Base-by-base conservation (phyloP, 306 rosid genomes). In the Inga oerstediana region DNA sequence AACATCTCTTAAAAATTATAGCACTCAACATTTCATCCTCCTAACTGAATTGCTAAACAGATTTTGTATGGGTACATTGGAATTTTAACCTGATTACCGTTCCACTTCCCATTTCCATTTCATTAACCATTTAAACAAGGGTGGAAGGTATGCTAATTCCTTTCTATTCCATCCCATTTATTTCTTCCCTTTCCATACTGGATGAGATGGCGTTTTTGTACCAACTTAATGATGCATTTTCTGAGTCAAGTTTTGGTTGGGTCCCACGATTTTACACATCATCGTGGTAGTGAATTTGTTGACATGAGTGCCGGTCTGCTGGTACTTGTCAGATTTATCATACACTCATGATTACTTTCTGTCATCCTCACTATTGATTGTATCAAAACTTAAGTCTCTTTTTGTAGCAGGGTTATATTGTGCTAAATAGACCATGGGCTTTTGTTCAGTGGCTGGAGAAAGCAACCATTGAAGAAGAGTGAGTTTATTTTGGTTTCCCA, bases 401-500 rank as follows among this genome's bases (percentile, higher is more conserved):
- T 77, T 66, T 75, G 73, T 59, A 52, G 74, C 89, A 95, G 98
- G 98, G 97, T 79, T 95, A 95, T 84, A 72, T 95, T 75, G 98
- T 93, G 81, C 92, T 94, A 79, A 91, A 94, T 83, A 92, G 97
- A 87, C 98, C 98, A 14, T 94, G 98, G 98, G 98, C 98, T 75
- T 94, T 94, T 87, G 95, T 94, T 83, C 98, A 94, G 79, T 94
- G 98, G 98, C 92, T 94, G 80, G 97, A 93, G 89, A 91, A 90
- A 88, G 97, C 94, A 78, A 80, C 66, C n/a, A 90, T 94, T 49
- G 91, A 91, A 76, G 98, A 94, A 90, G 94, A 94, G 97, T 94
- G 77, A 81, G 94, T 83, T 24, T 35, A 44, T 59, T 59, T 24
- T 27, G 43, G 34, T 74, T 74, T 81, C 73, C 68, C 74, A 32